Base-by-base conservation (phyloP, 2,329 filamentous ascomycete species). In the Ceratocystis papillata region DNA sequence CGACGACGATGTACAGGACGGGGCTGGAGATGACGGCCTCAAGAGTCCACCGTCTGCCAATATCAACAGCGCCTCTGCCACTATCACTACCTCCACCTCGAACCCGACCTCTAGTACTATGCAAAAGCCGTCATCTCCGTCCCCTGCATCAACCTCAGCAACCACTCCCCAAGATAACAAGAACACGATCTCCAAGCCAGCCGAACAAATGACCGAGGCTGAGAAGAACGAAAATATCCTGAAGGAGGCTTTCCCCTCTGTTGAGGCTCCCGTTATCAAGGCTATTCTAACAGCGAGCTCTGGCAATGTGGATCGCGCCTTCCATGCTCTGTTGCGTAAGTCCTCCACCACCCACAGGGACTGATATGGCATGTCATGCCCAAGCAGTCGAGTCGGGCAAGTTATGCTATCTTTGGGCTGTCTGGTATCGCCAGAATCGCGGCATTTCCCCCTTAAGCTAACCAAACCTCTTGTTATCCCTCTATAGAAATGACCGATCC, bases 181-280 rank as follows among this genome's bases (percentile, higher is more conserved):
- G 61, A 72, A 72, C 22, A 76, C 87, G 28, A 91, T 91, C 12
- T 82, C 88, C 50, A 95, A 96, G 78, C 92, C 92, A 41, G 91
- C 91, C 44, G 85, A 92, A 67, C 93, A 93, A 60, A 73, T 90
- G 72, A 89, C 84, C 69, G 87, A 94, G 69, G 83, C 87, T 68
- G 87, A 96, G 75, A 88, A 96, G 78, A 91, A 90, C 61, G 88
- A 93, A 76, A 83, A 84, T 71, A 96, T 91, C 2, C 80, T 99
- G 66, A 93, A 90, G 75, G 94, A 99, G 75, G 94, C 94, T 0
- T 99, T 99, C 72, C 94, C 94, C 0, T 82, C 79, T 65, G 89
- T 96, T 68, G 94, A 99, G 65, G 74, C 78, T 6, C 75, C 84
- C 57, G 88, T 99, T 60, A 83, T 99, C 75, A 96, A 87, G 76